Evolutionary conservation across 2,329 filamentous ascomycete genomes (phyloP).

Genomic region (Phyllosticta capitalensis): DNA sequence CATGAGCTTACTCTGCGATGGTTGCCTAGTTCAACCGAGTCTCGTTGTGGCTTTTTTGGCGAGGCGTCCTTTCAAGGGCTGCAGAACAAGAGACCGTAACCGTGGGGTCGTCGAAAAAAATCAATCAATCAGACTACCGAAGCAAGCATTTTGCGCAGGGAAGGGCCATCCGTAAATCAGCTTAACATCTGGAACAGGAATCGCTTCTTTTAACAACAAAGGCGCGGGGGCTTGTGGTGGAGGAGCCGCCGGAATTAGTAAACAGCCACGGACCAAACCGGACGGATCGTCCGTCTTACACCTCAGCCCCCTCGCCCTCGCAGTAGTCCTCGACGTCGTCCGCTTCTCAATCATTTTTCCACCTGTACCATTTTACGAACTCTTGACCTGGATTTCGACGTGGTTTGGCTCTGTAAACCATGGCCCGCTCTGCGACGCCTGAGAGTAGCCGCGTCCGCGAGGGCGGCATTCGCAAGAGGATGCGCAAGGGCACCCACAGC

Average conservation of each 20-base stretch:
- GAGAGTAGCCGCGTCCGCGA: slow-evolving; percentile 14
- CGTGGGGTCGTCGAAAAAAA: not conserved
- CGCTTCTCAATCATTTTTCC: not conserved
- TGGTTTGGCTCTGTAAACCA: not conserved
- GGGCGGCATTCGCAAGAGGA: slow-evolving; percentile 27
- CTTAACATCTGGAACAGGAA: not conserved
- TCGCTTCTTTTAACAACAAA: not conserved
- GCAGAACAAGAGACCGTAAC: not conserved
- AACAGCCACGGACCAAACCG: not conserved
- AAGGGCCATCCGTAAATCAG: not conserved
- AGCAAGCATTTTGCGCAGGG: not conserved
- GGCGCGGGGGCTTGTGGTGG: not conserved
- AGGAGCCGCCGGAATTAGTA: not conserved
- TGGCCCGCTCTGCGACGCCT: slow-evolving; percentile 10
- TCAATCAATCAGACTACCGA: not conserved
- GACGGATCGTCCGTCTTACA: not conserved
- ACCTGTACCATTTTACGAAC: not conserved
- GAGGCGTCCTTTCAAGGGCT: not conserved
- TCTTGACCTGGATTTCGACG: not conserved
- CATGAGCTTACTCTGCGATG: not conserved
- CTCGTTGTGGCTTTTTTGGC: not conserved
- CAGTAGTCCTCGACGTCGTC: not conserved
- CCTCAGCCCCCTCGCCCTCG: not conserved
- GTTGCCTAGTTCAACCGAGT: no score
- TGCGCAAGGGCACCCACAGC: slow-evolving; percentile 36